phyloP scores from a whole-genome alignment of 1,284 basidiomycete genomes.

The Melampsora larici-populina region DNA sequence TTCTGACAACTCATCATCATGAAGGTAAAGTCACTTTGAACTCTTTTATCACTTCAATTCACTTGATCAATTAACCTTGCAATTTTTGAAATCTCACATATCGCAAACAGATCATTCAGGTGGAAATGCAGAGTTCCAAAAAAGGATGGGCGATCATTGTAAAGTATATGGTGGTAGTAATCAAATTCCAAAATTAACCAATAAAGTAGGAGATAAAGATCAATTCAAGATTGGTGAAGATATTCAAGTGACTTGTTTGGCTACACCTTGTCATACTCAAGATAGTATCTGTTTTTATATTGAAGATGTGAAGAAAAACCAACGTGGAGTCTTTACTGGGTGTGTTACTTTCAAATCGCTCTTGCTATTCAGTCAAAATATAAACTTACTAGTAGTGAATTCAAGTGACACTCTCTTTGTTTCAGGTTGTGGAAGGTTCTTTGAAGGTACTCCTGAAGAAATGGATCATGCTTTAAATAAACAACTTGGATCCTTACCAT shows the following conservation, averaged over 20 bases:
- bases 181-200: conserved; percentile 66
- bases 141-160: conserved; percentile 58
- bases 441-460: conserved; percentile 80
- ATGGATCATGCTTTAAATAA: conserved; percentile 79
- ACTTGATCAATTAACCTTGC: background rate
- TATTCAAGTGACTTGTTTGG: conserved; percentile 62
- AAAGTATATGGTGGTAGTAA: conserved; percentile 78
- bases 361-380: background rate
- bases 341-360: conserved; percentile 47
- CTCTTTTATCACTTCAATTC: conserved; percentile 40
- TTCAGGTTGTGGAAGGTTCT: conserved; percentile 93
- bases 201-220: conserved; percentile 72
- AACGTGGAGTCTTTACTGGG: conserved; percentile 81
- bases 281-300: conserved; percentile 90
- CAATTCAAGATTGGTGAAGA: conserved; percentile 65
- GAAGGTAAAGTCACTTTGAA: background rate
- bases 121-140: conserved; percentile 66
- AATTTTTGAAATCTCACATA: conserved; percentile 74
- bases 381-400: background rate
- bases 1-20: conserved; percentile 51
- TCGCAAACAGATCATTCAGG: conserved; percentile 72
- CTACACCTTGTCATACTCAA: conserved; percentile 93
- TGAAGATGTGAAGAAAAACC: conserved; percentile 63
- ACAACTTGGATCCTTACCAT: conserved; percentile 65
- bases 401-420: conserved; percentile 83